These are phyloP conservation scores for Daldinia childiae DNA, from an alignment of 495 filamentous ascomycete species.

Conservation along the genomic window DNA sequence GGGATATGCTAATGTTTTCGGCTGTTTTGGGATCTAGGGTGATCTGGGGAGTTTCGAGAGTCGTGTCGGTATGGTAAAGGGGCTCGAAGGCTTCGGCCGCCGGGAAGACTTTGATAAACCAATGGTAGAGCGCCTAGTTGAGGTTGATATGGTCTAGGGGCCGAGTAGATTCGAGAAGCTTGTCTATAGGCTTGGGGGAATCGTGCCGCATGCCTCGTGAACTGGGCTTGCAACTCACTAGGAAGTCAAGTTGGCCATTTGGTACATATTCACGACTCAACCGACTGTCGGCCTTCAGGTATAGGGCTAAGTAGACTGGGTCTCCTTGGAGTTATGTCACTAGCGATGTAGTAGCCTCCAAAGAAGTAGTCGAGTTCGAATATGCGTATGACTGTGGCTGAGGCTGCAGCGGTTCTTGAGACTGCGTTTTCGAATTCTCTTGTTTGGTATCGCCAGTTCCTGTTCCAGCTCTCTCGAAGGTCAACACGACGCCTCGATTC, in stretches of 20 bases:
- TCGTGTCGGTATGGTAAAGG: background rate
- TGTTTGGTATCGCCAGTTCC: background rate
- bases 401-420: background rate
- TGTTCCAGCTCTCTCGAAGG: background rate
- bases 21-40: background rate
- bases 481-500: background rate
- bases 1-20: background rate
- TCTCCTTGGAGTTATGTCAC: background rate
- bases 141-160: background rate
- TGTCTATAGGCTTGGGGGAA: background rate
- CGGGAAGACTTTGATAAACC: background rate
- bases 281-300: background rate
- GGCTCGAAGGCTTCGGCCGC: background rate
- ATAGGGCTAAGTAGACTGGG: background rate
- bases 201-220: background rate
- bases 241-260: conserved; percentile 1
- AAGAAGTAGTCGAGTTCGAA: background rate
- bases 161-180: background rate
- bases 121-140: background rate
- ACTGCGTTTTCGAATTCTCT: too few species aligned
- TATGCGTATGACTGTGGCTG: background rate
- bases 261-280: background rate
- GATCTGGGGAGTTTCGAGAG: background rate
- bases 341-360: background rate
- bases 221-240: background rate